Conservation (phyloP, 192 early-diverging fungal species). For the Umbelopsis sp. region DNA sequence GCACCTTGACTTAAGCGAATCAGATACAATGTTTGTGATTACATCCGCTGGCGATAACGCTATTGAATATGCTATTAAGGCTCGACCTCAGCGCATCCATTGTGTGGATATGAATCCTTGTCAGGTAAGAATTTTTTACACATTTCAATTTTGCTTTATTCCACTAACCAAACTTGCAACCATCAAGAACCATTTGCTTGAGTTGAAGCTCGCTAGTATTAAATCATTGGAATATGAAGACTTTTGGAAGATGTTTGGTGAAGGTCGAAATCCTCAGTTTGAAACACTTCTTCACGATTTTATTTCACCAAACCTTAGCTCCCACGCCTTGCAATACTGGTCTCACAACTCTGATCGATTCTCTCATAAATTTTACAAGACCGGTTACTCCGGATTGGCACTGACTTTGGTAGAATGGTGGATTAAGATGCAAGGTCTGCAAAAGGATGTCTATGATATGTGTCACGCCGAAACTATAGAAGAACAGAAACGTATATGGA, state of each 20-base stretch:
- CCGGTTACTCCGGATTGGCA: slow-evolving; percentile 83
- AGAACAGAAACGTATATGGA: slow-evolving; percentile 69
- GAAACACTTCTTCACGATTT: slow-evolving; percentile 59
- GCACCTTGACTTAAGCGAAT: slow-evolving; percentile 63
- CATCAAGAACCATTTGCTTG: slow-evolving; percentile 74
- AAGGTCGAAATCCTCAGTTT: slow-evolving; percentile 67
- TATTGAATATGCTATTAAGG: slow-evolving; percentile 76
- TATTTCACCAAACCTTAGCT: slow-evolving; percentile 72
- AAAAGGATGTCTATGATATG: slow-evolving; percentile 57
- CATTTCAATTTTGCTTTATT: not conserved
- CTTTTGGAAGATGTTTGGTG: slow-evolving; percentile 83
- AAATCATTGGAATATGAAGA: slow-evolving; percentile 59
- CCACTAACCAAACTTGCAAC: not conserved
- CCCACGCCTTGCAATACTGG: slow-evolving; percentile 82
- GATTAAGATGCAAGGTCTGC: slow-evolving; percentile 58
- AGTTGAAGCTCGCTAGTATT: slow-evolving; percentile 81
- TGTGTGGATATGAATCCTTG: slow-evolving; percentile 91
- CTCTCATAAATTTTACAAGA: slow-evolving; percentile 74
- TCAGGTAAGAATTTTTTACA: slow-evolving; percentile 50
- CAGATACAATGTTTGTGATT: slow-evolving; percentile 77
- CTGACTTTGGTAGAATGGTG: slow-evolving; percentile 68
- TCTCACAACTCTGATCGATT: slow-evolving; percentile 61
- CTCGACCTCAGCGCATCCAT: slow-evolving; percentile 68
- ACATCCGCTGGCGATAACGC: slow-evolving; percentile 85
- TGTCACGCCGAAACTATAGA: slow-evolving; percentile 54